Evolutionary conservation across 306 rosid species (phyloP).

Genomic region (Quercus alba): DNA sequence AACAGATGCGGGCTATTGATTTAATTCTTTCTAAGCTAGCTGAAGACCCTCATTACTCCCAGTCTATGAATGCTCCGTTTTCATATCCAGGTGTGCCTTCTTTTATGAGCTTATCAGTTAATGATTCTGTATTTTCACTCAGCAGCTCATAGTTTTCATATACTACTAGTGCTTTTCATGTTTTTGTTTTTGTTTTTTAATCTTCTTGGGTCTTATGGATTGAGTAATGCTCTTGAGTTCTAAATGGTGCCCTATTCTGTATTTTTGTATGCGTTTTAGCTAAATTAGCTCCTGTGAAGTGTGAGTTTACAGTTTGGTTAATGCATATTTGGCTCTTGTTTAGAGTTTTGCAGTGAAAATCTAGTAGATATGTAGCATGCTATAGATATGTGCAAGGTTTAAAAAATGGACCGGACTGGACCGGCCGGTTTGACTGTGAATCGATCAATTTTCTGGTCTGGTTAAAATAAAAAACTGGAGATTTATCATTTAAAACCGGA

Average conservation of each 20-base stretch:
- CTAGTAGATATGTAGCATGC: background rate
- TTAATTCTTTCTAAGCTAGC: slow-evolving; percentile 82
- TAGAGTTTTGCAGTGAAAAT: background rate
- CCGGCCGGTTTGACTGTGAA: background rate
- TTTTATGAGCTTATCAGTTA: background rate
- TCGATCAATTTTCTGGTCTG: no score
- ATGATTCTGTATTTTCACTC: background rate
- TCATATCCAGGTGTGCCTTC: slow-evolving; percentile 82
- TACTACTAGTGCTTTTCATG: background rate
- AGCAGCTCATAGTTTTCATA: background rate
- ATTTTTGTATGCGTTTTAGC: background rate
- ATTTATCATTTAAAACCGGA: no score
- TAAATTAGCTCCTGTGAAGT: background rate
- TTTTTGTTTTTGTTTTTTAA: background rate
- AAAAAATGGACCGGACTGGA: background rate
- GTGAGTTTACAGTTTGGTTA: background rate
- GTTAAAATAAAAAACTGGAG: no score
- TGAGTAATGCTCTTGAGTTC: background rate
- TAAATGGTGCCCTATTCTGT: background rate
- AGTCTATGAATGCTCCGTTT: slow-evolving; percentile 89
- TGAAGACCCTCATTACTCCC: slow-evolving; percentile 91
- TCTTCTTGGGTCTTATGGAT: background rate
- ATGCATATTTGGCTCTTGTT: background rate
- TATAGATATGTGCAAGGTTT: background rate
- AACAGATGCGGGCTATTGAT: slow-evolving; percentile 90